Evolutionary conservation across 805 yeast species (phyloP).

Genomic region (Candida morakotiae): DNA sequence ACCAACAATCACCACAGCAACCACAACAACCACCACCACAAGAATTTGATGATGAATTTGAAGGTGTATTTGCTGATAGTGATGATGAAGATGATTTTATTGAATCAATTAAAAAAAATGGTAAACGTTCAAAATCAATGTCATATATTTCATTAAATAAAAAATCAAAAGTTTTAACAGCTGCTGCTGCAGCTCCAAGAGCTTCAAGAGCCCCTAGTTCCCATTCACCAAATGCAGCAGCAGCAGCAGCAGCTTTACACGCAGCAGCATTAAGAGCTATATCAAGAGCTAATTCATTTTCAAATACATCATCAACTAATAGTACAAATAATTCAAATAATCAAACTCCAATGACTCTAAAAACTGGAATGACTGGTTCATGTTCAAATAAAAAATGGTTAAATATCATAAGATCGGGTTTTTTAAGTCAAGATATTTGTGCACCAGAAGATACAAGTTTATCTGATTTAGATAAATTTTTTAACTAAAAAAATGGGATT

Average conservation of each 20-base stretch:
- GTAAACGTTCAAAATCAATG: conserved; percentile 64
- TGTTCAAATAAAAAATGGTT: conserved; percentile 60
- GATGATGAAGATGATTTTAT: conserved; percentile 31
- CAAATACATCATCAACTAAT: not conserved
- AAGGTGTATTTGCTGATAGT: conserved; percentile 43
- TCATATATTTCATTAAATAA: conserved; percentile 49
- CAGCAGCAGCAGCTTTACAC: conserved; percentile 71
- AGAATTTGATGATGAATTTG: conserved; percentile 32
- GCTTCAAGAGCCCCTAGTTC: conserved; percentile 59
- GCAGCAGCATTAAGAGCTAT: conserved; percentile 59
- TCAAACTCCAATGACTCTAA: conserved; percentile 5
- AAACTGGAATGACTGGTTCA: conserved; percentile 10
- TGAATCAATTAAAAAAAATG: conserved; percentile 40
- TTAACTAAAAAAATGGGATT: conserved; percentile 15
- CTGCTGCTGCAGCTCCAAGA: conserved; percentile 82
- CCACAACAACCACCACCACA: conserved; percentile 10
- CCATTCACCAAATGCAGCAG: conserved; percentile 61
- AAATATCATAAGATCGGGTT: conserved; percentile 71
- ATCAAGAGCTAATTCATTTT: conserved; percentile 23
- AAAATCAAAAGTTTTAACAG: conserved; percentile 52
- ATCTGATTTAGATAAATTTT: conserved; percentile 53
- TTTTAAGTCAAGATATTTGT: conserved; percentile 71
- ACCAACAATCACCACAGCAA: not conserved
- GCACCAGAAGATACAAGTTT: conserved; percentile 75
- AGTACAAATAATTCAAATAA: no score